These are phyloP conservation scores for Seiridium cupressi DNA, from an alignment of 2,329 filamentous ascomycete genomes.

Conservation along the genomic window DNA sequence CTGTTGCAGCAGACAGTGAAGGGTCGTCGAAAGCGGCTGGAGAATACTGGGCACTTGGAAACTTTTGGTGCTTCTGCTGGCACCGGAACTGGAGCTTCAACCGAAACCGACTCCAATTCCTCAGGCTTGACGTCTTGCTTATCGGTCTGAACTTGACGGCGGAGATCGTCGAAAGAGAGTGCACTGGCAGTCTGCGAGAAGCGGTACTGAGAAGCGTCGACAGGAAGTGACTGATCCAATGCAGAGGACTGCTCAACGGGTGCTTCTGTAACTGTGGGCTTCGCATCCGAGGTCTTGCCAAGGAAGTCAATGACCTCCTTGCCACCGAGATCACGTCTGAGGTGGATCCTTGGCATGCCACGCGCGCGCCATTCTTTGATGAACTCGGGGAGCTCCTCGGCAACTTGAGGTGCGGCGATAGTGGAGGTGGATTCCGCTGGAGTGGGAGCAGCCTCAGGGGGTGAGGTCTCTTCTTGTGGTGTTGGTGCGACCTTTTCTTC, in stretches of 20 bases:
- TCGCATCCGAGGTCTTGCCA: conserved; percentile 6
- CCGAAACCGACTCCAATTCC: neutral
- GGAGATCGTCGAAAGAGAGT: conserved; percentile 11
- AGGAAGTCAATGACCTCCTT: conserved; percentile 26
- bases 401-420: conserved; percentile 20
- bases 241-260: conserved; percentile 8
- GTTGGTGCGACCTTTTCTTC: neutral
- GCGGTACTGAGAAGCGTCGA: conserved; percentile 8
- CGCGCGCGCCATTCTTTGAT: conserved; percentile 23
- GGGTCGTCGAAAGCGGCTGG: conserved; percentile 26
- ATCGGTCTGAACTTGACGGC: conserved; percentile 9
- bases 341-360: conserved; percentile 24
- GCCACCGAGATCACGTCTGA: conserved; percentile 20
- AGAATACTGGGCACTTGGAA: neutral
- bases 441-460: neutral
- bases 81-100: neutral
- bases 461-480: neutral
- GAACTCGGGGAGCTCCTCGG: conserved; percentile 23
- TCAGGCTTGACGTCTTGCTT: neutral
- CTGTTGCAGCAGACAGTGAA: conserved; percentile 95
- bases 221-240: conserved; percentile 4
- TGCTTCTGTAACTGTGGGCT: conserved; percentile 14
- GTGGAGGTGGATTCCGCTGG: conserved; percentile 15
- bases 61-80: neutral
- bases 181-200: conserved; percentile 11